Conservation (phyloP, 192 early-diverging fungal genomes). For the Backusella morwellensis region DNA sequence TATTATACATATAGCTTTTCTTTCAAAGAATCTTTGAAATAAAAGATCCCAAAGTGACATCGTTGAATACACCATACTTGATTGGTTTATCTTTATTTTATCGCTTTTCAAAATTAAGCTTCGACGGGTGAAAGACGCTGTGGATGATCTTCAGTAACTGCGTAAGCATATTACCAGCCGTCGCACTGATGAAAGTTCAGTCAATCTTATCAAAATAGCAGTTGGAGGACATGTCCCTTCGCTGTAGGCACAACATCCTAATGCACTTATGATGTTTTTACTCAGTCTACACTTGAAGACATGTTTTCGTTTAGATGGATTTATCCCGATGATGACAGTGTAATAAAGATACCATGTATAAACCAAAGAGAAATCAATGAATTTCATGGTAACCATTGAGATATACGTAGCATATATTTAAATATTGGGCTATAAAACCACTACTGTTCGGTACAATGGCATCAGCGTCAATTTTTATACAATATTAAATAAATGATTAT, state of each 20-base stretch:
- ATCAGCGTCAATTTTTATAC: too few species aligned
- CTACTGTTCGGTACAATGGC: too few species aligned
- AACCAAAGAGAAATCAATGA: background rate
- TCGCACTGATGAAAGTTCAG: background rate
- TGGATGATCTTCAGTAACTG: background rate
- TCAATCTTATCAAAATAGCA: background rate
- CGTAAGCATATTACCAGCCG: background rate
- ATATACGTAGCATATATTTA: too few species aligned
- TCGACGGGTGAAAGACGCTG: background rate
- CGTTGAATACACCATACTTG: background rate
- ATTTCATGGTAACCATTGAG: background rate
- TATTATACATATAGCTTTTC: too few species aligned
- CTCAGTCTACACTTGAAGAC: background rate
- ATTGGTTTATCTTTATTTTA: too few species aligned
- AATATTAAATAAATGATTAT: too few species aligned
- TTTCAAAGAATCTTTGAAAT: too few species aligned
- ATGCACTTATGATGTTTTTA: background rate
- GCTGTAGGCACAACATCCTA: background rate
- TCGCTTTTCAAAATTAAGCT: background rate
- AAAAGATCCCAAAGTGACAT: background rate
- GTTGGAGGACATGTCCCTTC: background rate
- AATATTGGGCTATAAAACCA: too few species aligned
- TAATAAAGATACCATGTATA: too few species aligned
- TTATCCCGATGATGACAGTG: background rate
- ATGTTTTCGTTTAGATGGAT: background rate